A percentile compares a stretch with the other conserved stretches of the same genome.
Evolutionary conservation across 169 alveolate species (phyloP).

Genomic region (Plasmodium adleri): DNA sequence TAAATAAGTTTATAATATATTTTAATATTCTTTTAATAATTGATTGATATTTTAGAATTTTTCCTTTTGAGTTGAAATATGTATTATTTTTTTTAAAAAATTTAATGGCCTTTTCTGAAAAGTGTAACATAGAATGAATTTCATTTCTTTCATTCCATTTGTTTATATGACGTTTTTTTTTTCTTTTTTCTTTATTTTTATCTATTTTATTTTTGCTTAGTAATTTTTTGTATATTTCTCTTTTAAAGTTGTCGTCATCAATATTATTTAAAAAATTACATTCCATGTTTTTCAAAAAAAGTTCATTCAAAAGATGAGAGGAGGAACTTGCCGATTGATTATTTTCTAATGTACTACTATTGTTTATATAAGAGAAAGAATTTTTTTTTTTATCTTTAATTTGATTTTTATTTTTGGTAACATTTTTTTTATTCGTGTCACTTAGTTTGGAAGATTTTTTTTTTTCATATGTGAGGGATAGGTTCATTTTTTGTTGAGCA

Average conservation of each 20-base stretch:
- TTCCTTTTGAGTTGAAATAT: constrained; percentile 40
- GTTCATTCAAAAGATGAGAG: background rate
- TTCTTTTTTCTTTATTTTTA: constrained; percentile 8
- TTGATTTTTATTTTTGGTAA: background rate
- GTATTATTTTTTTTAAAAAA: constrained; percentile 57
- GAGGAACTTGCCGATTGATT: background rate
- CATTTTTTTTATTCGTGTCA: background rate
- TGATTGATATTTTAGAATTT: constrained; percentile 49
- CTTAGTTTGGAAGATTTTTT: background rate
- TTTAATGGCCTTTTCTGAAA: constrained; percentile 69
- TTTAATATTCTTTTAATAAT: constrained; percentile 60
- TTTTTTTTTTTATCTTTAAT: background rate
- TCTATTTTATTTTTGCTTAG: background rate
- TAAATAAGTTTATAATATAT: constrained; percentile 54
- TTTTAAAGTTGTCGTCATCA: background rate
- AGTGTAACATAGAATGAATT: constrained; percentile 53
- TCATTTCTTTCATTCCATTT: constrained; percentile 27
- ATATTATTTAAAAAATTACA: background rate
- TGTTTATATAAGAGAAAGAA: background rate
- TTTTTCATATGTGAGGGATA: background rate
- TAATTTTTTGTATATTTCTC: constrained; percentile 7
- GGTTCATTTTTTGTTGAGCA: background rate
- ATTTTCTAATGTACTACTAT: background rate
- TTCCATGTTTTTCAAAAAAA: background rate
- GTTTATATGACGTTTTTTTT: constrained; percentile 2